phyloP scores from a whole-genome alignment of 2,329 filamentous ascomycete genomes.

The Lecanicillium sp. region DNA sequence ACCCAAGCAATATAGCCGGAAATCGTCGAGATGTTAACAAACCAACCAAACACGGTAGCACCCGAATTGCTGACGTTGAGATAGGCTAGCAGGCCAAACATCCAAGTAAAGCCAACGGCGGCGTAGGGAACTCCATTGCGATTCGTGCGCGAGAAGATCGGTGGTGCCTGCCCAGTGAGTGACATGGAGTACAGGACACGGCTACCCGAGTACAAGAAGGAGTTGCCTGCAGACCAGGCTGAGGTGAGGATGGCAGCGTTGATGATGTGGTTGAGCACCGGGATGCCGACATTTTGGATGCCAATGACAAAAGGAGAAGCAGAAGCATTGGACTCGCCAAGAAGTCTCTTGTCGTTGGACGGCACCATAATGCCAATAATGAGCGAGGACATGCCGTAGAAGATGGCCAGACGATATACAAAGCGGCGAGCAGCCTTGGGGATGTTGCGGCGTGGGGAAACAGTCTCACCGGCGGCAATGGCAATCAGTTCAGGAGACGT shows the following conservation, averaged over 20 bases:
- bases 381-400: conserved; percentile 55
- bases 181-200: conserved; percentile 64
- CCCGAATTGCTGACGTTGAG: conserved; percentile 58
- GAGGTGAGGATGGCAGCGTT: conserved; percentile 61
- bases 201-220: conserved; percentile 57
- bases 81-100: conserved; percentile 59
- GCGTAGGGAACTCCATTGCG: conserved; percentile 52
- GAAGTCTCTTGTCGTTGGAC: conserved; percentile 54
- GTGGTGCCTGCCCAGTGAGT: conserved; percentile 57
- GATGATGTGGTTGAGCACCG: conserved; percentile 55
- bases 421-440: conserved; percentile 56
- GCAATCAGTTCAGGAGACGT: conserved; percentile 55
- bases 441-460: conserved; percentile 56
- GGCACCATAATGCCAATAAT: conserved; percentile 55
- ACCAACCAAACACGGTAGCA: conserved; percentile 60
- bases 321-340: conserved; percentile 48
- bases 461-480: conserved; percentile 56
- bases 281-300: conserved; percentile 57
- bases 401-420: conserved; percentile 52
- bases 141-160: conserved; percentile 50
- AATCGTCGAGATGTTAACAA: conserved; percentile 60
- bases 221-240: conserved; percentile 54
- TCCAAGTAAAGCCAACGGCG: conserved; percentile 44
- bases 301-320: conserved; percentile 59
- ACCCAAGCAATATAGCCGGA: conserved; percentile 54